Conservation (phyloP, 768 basidiomycete species). For the Naganishia vishniacii region DNA sequence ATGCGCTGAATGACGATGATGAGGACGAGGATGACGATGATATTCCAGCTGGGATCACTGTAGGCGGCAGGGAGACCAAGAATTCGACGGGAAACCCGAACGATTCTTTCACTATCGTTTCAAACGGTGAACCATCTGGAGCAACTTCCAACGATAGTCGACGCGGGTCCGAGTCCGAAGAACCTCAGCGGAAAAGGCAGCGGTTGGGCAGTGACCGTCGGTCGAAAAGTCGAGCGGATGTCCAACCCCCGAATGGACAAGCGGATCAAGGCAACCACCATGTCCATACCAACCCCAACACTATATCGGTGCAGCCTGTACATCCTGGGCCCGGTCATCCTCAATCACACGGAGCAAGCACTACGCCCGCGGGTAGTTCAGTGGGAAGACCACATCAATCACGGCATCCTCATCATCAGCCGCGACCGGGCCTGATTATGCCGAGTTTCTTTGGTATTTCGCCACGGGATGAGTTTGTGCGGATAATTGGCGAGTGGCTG, state of each 20-base stretch:
- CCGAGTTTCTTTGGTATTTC: slow-evolving; percentile 42
- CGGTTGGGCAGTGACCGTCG: not conserved
- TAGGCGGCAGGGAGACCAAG: slow-evolving; percentile 11
- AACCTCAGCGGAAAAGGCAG: not conserved
- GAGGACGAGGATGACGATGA: slow-evolving; percentile 4
- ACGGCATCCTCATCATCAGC: slow-evolving; percentile 3
- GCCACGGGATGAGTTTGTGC: slow-evolving; percentile 41
- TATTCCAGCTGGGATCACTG: slow-evolving; percentile 1
- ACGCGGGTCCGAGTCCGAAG: not conserved
- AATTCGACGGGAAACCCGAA: not conserved
- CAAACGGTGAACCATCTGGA: not conserved
- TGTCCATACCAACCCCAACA: not conserved
- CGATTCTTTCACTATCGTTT: too few relatives aligned
- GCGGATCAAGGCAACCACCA: not conserved
- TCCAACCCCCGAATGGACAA: not conserved
- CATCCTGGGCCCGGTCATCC: not conserved
- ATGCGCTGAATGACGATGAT: slow-evolving; percentile 1
- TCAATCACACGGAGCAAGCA: not conserved
- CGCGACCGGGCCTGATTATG: slow-evolving; percentile 25
- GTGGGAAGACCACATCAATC: not conserved
- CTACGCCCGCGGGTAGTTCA: not conserved
- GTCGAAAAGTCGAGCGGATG: not conserved
- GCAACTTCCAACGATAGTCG: not conserved
- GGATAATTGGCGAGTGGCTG: slow-evolving; percentile 41
- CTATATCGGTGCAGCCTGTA: not conserved